phyloP scores from a whole-genome alignment of 225 moss, liverwort and hornwort genomes.

The Polytrichum commune region DNA sequence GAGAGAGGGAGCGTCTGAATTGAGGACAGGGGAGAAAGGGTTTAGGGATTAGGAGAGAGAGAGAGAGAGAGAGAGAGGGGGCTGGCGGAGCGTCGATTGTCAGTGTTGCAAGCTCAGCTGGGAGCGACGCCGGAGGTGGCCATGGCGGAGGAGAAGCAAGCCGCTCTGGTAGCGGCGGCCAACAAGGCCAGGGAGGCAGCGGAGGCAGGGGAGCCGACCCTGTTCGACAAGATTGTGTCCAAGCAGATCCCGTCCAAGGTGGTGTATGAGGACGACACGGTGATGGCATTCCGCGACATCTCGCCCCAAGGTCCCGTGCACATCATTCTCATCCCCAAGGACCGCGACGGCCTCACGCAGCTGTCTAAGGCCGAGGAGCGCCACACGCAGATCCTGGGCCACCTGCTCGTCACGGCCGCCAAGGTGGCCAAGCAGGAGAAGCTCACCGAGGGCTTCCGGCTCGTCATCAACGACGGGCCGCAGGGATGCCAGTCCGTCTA shows the following conservation, averaged over 20 bases:
- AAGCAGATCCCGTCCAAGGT: slow-evolving; percentile 69
- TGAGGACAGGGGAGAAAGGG: no score
- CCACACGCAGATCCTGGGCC: slow-evolving; percentile 70
- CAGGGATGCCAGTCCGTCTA: slow-evolving; percentile 83
- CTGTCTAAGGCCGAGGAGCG: slow-evolving; percentile 67
- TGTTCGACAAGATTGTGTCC: slow-evolving; percentile 76
- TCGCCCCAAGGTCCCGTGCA: slow-evolving; percentile 81
- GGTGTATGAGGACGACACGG: slow-evolving; percentile 81
- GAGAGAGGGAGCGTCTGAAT: no score
- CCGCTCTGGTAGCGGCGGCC: slow-evolving; percentile 45
- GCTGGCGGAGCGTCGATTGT: slow-evolving; percentile 19
- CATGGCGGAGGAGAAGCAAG: slow-evolving; percentile 40
- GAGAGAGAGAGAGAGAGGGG: no score
- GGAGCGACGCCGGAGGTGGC: neutral
- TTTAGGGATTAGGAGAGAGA: no score
- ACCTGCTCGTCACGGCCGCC: slow-evolving; percentile 63
- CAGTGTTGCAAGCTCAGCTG: slow-evolving; percentile 29
- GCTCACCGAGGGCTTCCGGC: slow-evolving; percentile 61
- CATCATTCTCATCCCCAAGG: slow-evolving; percentile 76
- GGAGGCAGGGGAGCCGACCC: slow-evolving; percentile 53
- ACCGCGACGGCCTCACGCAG: slow-evolving; percentile 73
- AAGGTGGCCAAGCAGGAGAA: slow-evolving; percentile 65
- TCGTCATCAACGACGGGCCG: slow-evolving; percentile 78
- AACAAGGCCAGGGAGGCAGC: slow-evolving; percentile 23
- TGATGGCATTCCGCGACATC: slow-evolving; percentile 76